Conservation (phyloP, 345 rosid genomes). For the Syzygium jambos region DNA sequence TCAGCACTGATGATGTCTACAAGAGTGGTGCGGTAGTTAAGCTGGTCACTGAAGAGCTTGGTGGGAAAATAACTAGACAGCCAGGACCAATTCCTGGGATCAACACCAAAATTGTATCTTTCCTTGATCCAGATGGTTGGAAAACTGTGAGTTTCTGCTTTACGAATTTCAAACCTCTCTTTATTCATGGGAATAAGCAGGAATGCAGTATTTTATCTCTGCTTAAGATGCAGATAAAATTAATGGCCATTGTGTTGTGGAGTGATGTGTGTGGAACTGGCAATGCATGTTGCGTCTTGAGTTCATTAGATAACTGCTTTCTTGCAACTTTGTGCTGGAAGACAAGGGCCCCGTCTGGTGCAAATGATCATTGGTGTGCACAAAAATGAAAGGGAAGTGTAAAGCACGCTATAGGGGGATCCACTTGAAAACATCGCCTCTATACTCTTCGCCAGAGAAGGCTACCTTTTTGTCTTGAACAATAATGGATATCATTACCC, state of each 20-base stretch:
- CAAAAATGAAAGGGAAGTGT: not conserved
- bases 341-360: not conserved
- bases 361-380: not conserved
- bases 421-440: not conserved
- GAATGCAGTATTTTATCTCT: not conserved
- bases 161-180: not conserved
- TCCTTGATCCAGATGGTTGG: conserved; percentile 97
- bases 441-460: not conserved
- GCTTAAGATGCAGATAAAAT: not conserved
- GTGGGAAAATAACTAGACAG: conserved; percentile 84
- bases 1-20: conserved; percentile 90
- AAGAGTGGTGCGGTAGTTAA: conserved; percentile 84
- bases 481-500: not conserved
- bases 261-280: not conserved
- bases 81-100: conserved; percentile 88
- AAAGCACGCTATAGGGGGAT: not conserved
- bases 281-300: not conserved
- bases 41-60: conserved; percentile 63
- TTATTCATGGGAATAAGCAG: not conserved
- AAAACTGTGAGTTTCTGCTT: conserved; percentile 52
- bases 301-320: not conserved
- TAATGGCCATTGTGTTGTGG: not conserved
- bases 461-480: not conserved
- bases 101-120: conserved; percentile 76
- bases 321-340: not conserved